A percentile compares a stretch with the other conserved stretches of the same genome.
Conservation (phyloP, 768 basidiomycete genomes). For the Russula dissimulans region DNA sequence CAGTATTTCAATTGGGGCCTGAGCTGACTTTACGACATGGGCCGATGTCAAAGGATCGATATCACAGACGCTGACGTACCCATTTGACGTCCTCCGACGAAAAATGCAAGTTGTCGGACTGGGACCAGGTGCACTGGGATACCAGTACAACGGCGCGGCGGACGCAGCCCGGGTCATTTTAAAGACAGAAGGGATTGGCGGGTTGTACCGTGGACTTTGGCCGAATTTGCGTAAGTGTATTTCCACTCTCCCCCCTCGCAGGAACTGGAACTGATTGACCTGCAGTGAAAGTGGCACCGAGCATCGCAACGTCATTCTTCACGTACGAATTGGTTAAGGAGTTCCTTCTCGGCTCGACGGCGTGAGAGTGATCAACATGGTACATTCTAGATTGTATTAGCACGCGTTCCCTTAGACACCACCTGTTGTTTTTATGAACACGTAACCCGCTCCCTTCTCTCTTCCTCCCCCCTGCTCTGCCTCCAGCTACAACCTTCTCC, state of each 20-base stretch:
- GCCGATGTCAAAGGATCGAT: conserved; percentile 50
- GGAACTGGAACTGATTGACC: conserved; percentile 1
- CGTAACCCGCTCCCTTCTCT: not conserved
- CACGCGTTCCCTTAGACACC: not conserved
- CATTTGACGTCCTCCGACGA: conserved; percentile 87
- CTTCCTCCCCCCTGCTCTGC: not conserved
- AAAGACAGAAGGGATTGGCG: conserved; percentile 61
- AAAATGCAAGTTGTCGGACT: conserved; percentile 95
- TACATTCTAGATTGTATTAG: conserved; percentile 14
- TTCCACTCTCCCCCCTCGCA: not conserved
- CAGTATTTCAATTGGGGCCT: not conserved
- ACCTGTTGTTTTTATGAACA: not conserved
- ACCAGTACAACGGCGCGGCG: conserved; percentile 72
- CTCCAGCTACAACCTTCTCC: no score
- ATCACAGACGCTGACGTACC: conserved; percentile 91
- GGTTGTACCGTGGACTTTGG: conserved; percentile 83
- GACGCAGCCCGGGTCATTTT: conserved; percentile 67
- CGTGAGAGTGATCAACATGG: conserved; percentile 11
- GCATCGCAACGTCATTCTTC: conserved; percentile 81
- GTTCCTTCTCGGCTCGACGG: conserved; percentile 32
- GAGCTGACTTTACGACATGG: conserved; percentile 6
- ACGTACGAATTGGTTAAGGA: conserved; percentile 66
- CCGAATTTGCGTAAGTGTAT: conserved; percentile 68
- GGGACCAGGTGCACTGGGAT: conserved; percentile 39
- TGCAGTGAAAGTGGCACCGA: conserved; percentile 83